These are phyloP conservation scores for Psilocybe cubensis DNA, from an alignment of 768 basidiomycete species.

Conservation along the genomic window DNA sequence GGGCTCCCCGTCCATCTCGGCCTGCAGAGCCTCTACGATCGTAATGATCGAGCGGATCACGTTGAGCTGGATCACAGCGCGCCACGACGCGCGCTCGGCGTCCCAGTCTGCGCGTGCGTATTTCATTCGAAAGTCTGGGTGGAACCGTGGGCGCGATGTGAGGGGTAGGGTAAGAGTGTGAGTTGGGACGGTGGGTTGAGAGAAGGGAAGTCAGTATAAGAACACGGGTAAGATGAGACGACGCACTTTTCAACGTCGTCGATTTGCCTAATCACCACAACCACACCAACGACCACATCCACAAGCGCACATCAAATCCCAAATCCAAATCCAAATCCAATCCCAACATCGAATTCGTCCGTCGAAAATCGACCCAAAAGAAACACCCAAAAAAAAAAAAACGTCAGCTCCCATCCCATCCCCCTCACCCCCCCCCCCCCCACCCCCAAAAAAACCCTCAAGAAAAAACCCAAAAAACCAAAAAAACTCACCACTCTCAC, in stretches of 20 bases:
- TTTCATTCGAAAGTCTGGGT: slow-evolving; percentile 68
- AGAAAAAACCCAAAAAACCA: neutral
- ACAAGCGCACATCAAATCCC: neutral
- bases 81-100: slow-evolving; percentile 72
- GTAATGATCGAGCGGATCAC: slow-evolving; percentile 67
- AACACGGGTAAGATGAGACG: neutral
- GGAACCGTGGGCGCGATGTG: neutral
- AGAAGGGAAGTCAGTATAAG: neutral
- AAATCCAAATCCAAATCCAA: too few relatives aligned
- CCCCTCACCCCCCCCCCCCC: too few relatives aligned
- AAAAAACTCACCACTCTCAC: slow-evolving; percentile 55
- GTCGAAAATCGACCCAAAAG: too few relatives aligned
- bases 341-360: too few relatives aligned
- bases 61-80: slow-evolving; percentile 78
- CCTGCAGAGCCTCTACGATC: slow-evolving; percentile 63
- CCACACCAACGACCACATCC: neutral
- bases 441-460: too few relatives aligned
- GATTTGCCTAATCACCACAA: slow-evolving; percentile 49
- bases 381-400: too few relatives aligned
- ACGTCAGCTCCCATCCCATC: too few relatives aligned
- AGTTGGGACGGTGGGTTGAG: too few relatives aligned
- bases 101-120: slow-evolving; percentile 66
- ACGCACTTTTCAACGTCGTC: slow-evolving; percentile 60
- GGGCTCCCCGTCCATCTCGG: slow-evolving; percentile 43
- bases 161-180: neutral